Conservation (phyloP, 148 eudicot species). For the Spergularia bocconei region DNA sequence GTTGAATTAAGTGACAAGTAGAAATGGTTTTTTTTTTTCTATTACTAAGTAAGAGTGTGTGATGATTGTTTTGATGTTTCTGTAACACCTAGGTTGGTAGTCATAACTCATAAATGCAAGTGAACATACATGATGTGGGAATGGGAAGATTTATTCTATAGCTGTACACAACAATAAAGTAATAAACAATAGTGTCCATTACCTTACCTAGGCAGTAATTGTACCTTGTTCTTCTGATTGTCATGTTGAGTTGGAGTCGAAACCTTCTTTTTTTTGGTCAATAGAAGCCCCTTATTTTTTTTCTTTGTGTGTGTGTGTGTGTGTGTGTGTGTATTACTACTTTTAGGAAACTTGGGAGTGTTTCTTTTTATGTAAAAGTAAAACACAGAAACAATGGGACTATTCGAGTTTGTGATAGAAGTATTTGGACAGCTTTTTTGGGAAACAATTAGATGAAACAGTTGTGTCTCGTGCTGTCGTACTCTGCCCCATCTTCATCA, state of each 20-base stretch:
- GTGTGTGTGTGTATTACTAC: background rate
- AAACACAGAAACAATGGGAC: background rate
- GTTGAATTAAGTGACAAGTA: background rate
- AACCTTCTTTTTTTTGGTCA: background rate
- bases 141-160: background rate
- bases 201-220: no score
- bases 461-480: no score
- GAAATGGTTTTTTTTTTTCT: background rate
- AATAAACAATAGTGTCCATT: no score
- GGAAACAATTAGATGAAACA: no score
- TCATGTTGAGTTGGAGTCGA: background rate
- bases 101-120: no score
- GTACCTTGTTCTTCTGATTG: no score
- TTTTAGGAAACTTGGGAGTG: background rate
- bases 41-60: background rate
- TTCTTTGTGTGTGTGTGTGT: no score
- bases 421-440: no score
- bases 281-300: background rate
- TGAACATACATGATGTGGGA: background rate
- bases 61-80: background rate
- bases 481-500: no score
- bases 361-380: background rate
- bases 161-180: background rate
- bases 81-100: background rate
- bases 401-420: background rate